Percentiles rank a stretch among this genome's conserved stretches.
Evolutionary conservation across 768 basidiomycete species (phyloP).

Genomic region (Brasilioporus rufonigricans): DNA sequence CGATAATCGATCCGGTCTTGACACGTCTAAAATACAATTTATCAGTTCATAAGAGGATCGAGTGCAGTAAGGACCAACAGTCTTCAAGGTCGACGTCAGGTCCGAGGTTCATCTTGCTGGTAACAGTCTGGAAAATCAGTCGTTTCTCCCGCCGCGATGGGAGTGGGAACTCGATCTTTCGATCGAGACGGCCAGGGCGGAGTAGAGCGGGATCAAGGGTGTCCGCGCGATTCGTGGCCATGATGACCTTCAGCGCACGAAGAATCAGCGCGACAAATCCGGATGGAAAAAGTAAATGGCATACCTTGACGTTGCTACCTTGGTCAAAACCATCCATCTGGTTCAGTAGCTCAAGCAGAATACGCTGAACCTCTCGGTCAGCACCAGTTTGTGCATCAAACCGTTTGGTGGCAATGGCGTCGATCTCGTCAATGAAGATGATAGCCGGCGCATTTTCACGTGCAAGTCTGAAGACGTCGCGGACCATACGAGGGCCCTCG

Average conservation of each 20-base stretch:
- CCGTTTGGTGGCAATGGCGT: slow-evolving; percentile 98
- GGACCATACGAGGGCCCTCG: slow-evolving; percentile 99
- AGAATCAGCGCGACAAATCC: neutral
- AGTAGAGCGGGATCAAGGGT: slow-evolving; percentile 97
- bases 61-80: slow-evolving; percentile 54
- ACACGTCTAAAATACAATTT: slow-evolving; percentile 65
- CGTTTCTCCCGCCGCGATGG: slow-evolving; percentile 94
- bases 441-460: slow-evolving; percentile 96
- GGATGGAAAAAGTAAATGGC: neutral
- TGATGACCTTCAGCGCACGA: slow-evolving; percentile 73
- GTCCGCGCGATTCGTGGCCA: slow-evolving; percentile 99
- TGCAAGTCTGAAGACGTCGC: slow-evolving; percentile 97
- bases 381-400: slow-evolving; percentile 99
- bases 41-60: slow-evolving; percentile 15
- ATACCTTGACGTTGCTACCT: slow-evolving; percentile 95
- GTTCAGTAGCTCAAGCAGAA: slow-evolving; percentile 92
- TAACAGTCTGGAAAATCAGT: slow-evolving; percentile 96
- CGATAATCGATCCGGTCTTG: slow-evolving; percentile 91
- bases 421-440: slow-evolving; percentile 99
- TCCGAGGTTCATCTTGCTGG: slow-evolving; percentile 95
- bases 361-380: slow-evolving; percentile 98
- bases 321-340: slow-evolving; percentile 99
- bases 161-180: slow-evolving; percentile 98
- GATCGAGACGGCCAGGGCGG: slow-evolving; percentile 94
- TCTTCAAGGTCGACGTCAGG: slow-evolving; percentile 99